Evolutionary conservation across 495 filamentous ascomycete species (phyloP).

Genomic region (Penicillium riverlandense): DNA sequence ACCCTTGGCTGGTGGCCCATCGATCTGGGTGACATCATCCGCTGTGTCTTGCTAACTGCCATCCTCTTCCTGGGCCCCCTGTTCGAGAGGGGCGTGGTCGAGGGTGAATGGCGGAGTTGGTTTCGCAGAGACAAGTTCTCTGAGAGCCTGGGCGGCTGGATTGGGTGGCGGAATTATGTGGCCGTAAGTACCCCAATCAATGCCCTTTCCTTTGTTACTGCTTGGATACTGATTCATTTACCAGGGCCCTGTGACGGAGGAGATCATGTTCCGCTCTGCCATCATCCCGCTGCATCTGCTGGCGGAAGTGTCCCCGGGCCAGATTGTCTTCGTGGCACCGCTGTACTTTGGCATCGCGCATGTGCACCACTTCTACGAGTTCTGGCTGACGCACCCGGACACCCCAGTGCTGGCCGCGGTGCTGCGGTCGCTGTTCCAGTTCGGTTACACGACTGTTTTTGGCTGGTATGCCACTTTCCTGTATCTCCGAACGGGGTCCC

Average conservation of each 20-base stretch:
- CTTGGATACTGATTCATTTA: slow-evolving; percentile 4
- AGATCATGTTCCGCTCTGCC: slow-evolving; percentile 83
- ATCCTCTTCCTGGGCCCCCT: slow-evolving; percentile 82
- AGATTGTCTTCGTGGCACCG: slow-evolving; percentile 71
- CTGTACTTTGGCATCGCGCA: slow-evolving; percentile 94
- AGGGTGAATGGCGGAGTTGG: slow-evolving; percentile 65
- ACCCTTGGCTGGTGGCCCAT: slow-evolving; percentile 72
- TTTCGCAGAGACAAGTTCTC: slow-evolving; percentile 32
- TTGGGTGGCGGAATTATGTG: slow-evolving; percentile 59
- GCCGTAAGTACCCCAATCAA: slow-evolving; percentile 37
- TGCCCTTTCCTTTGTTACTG: background rate
- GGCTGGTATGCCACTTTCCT: slow-evolving; percentile 88
- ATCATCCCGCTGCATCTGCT: slow-evolving; percentile 76
- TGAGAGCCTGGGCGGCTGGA: slow-evolving; percentile 50
- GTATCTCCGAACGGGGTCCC: slow-evolving; percentile 78
- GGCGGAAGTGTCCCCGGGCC: slow-evolving; percentile 49
- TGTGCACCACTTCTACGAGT: slow-evolving; percentile 95
- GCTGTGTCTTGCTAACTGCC: slow-evolving; percentile 56
- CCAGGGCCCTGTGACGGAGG: slow-evolving; percentile 85
- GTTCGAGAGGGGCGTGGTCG: slow-evolving; percentile 64
- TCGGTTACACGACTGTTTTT: slow-evolving; percentile 89
- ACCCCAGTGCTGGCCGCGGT: slow-evolving; percentile 52
- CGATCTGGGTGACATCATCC: slow-evolving; percentile 49
- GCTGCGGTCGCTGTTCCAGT: slow-evolving; percentile 70
- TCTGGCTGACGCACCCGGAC: slow-evolving; percentile 70